phyloP scores from a whole-genome alignment of 2,329 filamentous ascomycete species.

The Fusarium udum region DNA sequence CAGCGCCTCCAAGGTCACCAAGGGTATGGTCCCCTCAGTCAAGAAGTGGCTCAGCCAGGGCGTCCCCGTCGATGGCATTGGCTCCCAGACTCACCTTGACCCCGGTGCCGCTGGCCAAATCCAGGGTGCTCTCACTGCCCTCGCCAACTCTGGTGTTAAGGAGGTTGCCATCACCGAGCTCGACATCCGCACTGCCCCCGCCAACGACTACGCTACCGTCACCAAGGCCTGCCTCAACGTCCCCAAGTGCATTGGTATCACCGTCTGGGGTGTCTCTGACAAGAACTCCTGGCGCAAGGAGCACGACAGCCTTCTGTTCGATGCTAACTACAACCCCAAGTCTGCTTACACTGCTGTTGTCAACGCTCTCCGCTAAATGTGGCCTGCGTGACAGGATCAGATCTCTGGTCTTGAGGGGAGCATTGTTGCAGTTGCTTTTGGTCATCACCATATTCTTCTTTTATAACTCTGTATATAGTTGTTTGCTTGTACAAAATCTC shows the following conservation, averaged over 20 bases:
- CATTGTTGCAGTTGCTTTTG: neutral
- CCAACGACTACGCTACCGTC: conserved; percentile 67
- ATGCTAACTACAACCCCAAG: conserved; percentile 61
- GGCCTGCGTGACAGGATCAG: neutral
- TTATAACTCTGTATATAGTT: conserved; percentile 8
- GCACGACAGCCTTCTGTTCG: conserved; percentile 63
- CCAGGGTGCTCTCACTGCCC: conserved; percentile 60
- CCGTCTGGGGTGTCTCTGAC: conserved; percentile 67
- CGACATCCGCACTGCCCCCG: conserved; percentile 68
- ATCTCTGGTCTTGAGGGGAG: neutral
- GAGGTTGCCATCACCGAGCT: conserved; percentile 75
- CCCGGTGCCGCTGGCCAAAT: conserved; percentile 46
- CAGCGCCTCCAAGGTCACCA: conserved; percentile 66
- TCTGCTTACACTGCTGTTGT: conserved; percentile 56
- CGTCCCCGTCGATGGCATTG: conserved; percentile 61
- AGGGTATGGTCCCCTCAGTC: conserved; percentile 65
- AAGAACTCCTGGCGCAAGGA: conserved; percentile 47
- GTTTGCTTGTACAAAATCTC: conserved; percentile 4
- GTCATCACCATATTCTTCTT: neutral
- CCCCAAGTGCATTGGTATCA: conserved; percentile 71
- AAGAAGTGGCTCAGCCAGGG: conserved; percentile 70
- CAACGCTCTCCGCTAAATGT: conserved; percentile 16
- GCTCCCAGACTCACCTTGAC: conserved; percentile 65
- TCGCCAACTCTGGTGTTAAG: conserved; percentile 60
- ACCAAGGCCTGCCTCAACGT: conserved; percentile 67